Evolutionary conservation across 164 flowering plant genomes (phyloP).

Genomic region (Saururus chinensis): DNA sequence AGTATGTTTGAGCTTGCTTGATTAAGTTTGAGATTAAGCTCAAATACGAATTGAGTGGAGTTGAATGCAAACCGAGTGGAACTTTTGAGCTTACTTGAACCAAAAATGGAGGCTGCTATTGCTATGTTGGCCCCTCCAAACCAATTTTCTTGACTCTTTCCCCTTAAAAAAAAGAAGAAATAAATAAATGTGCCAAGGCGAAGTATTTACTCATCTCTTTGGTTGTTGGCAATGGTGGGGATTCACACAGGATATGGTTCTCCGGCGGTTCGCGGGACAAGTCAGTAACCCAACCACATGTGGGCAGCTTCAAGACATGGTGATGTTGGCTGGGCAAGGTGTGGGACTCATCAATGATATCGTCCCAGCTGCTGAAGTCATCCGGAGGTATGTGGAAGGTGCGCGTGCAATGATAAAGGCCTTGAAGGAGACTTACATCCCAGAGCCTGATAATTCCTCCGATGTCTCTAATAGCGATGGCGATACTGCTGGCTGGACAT

Average conservation of each 20-base stretch:
- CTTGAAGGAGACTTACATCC: slow-evolving; percentile 7
- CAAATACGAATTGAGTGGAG: too few species aligned
- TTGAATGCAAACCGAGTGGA: too few species aligned
- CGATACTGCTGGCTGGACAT: slow-evolving; percentile 5
- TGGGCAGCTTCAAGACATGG: slow-evolving; percentile 11
- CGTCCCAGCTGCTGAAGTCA: slow-evolving; percentile 16
- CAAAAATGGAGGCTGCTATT: too few species aligned
- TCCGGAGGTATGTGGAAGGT: slow-evolving; percentile 21
- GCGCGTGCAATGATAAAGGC: slow-evolving; percentile 14
- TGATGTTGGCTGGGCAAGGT: slow-evolving; percentile 22
- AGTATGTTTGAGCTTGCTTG: too few species aligned
- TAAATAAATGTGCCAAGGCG: too few species aligned
- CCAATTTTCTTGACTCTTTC: too few species aligned
- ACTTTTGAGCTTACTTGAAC: too few species aligned
- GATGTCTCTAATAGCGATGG: background rate
- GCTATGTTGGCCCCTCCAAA: too few species aligned
- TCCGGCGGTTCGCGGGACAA: slow-evolving; percentile 16
- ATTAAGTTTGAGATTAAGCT: too few species aligned
- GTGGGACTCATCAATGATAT: slow-evolving; percentile 21
- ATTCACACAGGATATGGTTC: slow-evolving; percentile 4
- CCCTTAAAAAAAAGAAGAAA: too few species aligned
- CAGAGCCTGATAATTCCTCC: background rate
- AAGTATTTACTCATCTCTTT: too few species aligned
- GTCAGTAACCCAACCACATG: slow-evolving; percentile 12
- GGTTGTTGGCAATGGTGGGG: too few species aligned